phyloP scores from a whole-genome alignment of 345 rosid species.

The Salix arbutifolia region DNA sequence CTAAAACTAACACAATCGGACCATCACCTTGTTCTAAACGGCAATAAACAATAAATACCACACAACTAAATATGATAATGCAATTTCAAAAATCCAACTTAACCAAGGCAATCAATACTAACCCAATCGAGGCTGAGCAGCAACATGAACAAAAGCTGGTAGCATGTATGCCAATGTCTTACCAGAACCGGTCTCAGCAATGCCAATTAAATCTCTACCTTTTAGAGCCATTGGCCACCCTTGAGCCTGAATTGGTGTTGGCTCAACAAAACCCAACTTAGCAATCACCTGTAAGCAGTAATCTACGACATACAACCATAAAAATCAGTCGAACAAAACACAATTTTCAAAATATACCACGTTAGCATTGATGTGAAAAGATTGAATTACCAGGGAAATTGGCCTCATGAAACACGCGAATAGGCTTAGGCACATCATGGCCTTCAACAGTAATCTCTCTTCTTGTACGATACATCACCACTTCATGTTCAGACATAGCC shows the following conservation, averaged over 20 bases:
- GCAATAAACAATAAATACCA: background rate
- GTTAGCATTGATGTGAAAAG: background rate
- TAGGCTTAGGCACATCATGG: constrained; percentile 74
- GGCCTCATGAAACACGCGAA: constrained; percentile 71
- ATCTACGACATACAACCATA: constrained; percentile 33
- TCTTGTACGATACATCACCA: constrained; percentile 45
- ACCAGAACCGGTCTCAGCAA: constrained; percentile 98
- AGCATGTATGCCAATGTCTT: constrained; percentile 92
- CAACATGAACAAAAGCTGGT: constrained; percentile 89
- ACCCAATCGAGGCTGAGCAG: constrained; percentile 91
- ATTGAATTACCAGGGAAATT: constrained; percentile 66
- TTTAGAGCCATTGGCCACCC: constrained; percentile 99
- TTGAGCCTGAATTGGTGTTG: constrained; percentile 90
- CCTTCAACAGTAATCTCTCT: constrained; percentile 81
- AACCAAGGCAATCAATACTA: constrained; percentile 16
- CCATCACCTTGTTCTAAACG: constrained; percentile 75
- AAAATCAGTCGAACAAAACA: background rate
- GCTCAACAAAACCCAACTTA: constrained; percentile 83
- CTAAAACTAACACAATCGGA: constrained; percentile 74
- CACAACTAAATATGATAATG: background rate
- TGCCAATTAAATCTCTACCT: constrained; percentile 89
- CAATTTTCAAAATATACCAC: background rate
- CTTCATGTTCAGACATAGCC: constrained; percentile 73
- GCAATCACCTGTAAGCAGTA: constrained; percentile 81
- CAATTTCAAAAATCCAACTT: background rate